Percentiles rank a stretch among this genome's conserved stretches.
Evolutionary conservation across 495 filamentous ascomycete species (phyloP).

Genomic region (Xylaria intraflava): DNA sequence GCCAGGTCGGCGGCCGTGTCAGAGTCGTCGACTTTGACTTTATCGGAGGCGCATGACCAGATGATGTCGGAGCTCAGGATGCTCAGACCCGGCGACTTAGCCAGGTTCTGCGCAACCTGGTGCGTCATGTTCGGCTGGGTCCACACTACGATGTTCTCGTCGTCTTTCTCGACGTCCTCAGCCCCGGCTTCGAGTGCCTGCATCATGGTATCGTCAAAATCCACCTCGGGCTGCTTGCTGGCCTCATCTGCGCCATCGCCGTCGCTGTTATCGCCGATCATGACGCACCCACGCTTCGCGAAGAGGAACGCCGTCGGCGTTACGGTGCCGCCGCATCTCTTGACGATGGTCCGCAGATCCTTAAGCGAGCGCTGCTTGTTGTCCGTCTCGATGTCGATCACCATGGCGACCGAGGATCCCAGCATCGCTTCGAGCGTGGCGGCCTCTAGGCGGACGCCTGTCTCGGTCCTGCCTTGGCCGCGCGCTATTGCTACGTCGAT

Average conservation of each 20-base stretch:
- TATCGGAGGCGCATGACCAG: slow-evolving; percentile 77
- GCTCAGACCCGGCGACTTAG: slow-evolving; percentile 51
- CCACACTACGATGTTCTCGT: slow-evolving; percentile 63
- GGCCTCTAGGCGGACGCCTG: slow-evolving; percentile 64
- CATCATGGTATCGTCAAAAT: slow-evolving; percentile 71
- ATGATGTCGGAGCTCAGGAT: slow-evolving; percentile 70
- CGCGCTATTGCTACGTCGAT: slow-evolving; percentile 82
- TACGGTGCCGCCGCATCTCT: slow-evolving; percentile 57
- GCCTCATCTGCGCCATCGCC: slow-evolving; percentile 69
- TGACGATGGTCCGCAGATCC: slow-evolving; percentile 62
- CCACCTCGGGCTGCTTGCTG: slow-evolving; percentile 52
- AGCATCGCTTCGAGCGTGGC: slow-evolving; percentile 78
- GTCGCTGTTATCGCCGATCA: slow-evolving; percentile 66
- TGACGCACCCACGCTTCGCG: slow-evolving; percentile 63
- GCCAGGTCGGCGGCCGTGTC: slow-evolving; percentile 48
- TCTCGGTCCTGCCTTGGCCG: slow-evolving; percentile 72
- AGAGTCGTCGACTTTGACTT: slow-evolving; percentile 46
- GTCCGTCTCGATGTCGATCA: slow-evolving; percentile 74
- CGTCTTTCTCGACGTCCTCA: slow-evolving; percentile 67
- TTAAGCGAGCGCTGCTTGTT: slow-evolving; percentile 64
- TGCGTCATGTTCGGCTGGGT: slow-evolving; percentile 67
- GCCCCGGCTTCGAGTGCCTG: slow-evolving; percentile 80
- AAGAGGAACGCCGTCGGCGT: slow-evolving; percentile 81
- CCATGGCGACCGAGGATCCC: slow-evolving; percentile 66
- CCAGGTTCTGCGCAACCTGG: slow-evolving; percentile 55